Evolutionary conservation across 441 rosid species (phyloP), one percentile per base, ranked within the genome.

Genomic region (Eruca vesicaria): DNA sequence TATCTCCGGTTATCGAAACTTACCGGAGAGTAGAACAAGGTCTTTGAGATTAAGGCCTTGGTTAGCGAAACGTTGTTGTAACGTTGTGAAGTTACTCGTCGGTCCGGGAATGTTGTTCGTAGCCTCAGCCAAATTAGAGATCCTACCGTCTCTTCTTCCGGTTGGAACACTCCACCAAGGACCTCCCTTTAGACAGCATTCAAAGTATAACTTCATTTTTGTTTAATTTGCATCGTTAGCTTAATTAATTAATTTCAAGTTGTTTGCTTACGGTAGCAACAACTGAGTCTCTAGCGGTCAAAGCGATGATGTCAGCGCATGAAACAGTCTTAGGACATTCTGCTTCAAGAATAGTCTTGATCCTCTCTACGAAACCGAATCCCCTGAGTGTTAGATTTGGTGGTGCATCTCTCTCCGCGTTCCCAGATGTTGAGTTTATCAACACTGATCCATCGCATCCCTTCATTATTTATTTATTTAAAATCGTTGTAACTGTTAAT

Each of bases 381-480:
- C 93, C 94, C 80, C 94, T 82, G 4, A 88, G 67, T 12, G 96
- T 86, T 35, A 69, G 80, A 71, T 93, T 93, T 45, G 97, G 98
- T 74, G 77, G 0, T 9, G 89, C 72, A 64, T 74, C 74, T 75
- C 65, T 93, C 71, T 93, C 98, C 1, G 90, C 72, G 73, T 83
- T 84, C 26, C 83, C 86, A 4, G 89, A 73, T 20, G 93, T 86
- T n/a, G 88, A 58, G 83, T 93, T 93, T 74, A 93, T 48, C 63
- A 93, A 89, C 74, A 91, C 75, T 0, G 98, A 93, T 65, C 78
- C 97, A 83, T 93, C 98, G 45, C 98, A 93, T 9, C 97, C 97
- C 93, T 89, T 80, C 0, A 21, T 8, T 0, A 29, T 29, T 16
- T 58, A n/a, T 6, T 15, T n/a, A 31, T n/a, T 0, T 9, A 62